These are phyloP conservation scores for Irpex sp. DNA, from an alignment of 1,284 basidiomycete genomes.

Conservation along the genomic window DNA sequence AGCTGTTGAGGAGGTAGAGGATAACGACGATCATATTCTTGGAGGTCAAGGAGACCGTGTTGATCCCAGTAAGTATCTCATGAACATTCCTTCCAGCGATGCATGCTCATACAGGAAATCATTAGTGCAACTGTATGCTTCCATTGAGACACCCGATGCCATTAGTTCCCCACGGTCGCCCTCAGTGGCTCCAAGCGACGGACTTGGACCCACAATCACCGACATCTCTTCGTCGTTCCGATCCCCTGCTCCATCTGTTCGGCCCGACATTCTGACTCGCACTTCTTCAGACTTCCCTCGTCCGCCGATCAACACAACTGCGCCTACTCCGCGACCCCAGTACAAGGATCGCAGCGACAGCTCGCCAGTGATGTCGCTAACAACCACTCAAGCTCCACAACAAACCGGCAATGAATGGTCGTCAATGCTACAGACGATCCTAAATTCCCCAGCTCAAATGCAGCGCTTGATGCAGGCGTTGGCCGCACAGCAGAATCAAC, in stretches of 20 bases:
- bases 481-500: slow-evolving; percentile 32
- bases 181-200: slow-evolving; percentile 23
- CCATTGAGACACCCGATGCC: slow-evolving; percentile 28
- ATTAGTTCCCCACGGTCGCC: slow-evolving; percentile 16
- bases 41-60: slow-evolving; percentile 11
- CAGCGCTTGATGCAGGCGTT: slow-evolving; percentile 67
- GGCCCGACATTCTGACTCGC: neutral
- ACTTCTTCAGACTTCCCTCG: neutral
- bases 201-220: slow-evolving; percentile 19
- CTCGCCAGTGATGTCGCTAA: slow-evolving; percentile 20
- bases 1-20: slow-evolving; percentile 35
- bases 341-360: neutral
- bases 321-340: neutral
- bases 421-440: slow-evolving; percentile 49
- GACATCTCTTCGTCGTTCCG: slow-evolving; percentile 9
- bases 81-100: neutral
- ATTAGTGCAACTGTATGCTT: slow-evolving; percentile 14
- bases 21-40: slow-evolving; percentile 31
- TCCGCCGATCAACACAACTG: neutral
- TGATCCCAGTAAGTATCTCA: neutral
- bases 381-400: slow-evolving; percentile 21
- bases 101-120: slow-evolving; percentile 21
- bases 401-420: slow-evolving; percentile 49
- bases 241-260: slow-evolving; percentile 3
- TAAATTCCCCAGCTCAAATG: slow-evolving; percentile 63